Conservation (phyloP, 2,329 filamentous ascomycete species). For the Colletotrichum sp. region DNA sequence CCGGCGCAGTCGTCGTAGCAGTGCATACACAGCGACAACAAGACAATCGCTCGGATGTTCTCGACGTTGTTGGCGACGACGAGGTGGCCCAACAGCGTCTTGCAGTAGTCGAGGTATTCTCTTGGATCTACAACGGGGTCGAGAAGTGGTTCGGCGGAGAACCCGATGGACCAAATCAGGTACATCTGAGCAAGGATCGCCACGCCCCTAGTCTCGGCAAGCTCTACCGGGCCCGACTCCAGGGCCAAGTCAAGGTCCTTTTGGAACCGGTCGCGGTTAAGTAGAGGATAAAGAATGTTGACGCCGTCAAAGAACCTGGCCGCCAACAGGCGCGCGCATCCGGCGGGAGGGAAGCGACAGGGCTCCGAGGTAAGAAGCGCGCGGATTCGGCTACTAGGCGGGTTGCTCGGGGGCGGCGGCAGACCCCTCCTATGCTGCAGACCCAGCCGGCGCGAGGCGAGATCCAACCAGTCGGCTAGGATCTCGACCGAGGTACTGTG, state of each 20-base stretch:
- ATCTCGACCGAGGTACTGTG: constrained; percentile 15
- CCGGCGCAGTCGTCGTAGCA: constrained; percentile 25
- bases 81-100: constrained; percentile 25
- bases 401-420: background rate
- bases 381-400: background rate
- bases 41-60: constrained; percentile 25
- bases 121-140: background rate
- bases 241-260: background rate
- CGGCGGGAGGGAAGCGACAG: background rate
- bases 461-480: constrained; percentile 14
- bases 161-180: constrained; percentile 1
- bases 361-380: background rate
- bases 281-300: constrained; percentile 3
- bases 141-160: background rate
- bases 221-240: background rate
- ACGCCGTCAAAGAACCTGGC: constrained; percentile 1
- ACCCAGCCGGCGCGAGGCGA: constrained; percentile 8
- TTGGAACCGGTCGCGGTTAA: background rate
- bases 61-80: constrained; percentile 16
- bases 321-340: background rate
- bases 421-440: constrained; percentile 3
- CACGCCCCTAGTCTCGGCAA: background rate
- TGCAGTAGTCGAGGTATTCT: constrained; percentile 21
- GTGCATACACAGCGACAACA: constrained; percentile 22
- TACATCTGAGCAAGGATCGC: background rate